Evolutionary conservation across 2,329 filamentous ascomycete species (phyloP).

Genomic region (Tricladium varicosporioides): DNA sequence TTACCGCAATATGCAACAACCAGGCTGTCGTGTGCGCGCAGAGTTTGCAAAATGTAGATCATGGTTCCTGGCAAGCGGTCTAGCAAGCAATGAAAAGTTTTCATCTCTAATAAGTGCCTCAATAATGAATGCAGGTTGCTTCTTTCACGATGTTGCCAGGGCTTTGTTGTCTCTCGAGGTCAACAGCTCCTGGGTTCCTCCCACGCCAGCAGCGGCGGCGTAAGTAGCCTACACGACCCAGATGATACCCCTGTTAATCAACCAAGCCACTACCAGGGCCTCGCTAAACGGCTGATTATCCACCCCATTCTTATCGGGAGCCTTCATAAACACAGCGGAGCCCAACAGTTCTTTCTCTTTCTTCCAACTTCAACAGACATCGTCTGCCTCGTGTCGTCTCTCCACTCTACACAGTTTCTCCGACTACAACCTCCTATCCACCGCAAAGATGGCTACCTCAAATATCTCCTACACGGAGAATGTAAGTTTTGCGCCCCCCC

Average conservation of each 20-base stretch:
- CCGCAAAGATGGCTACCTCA: constrained; percentile 31
- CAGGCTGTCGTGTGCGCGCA: constrained; percentile 6
- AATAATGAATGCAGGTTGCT: background rate
- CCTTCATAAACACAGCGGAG: constrained; percentile 1
- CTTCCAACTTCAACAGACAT: constrained; percentile 10
- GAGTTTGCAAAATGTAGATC: constrained; percentile 1
- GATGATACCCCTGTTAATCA: background rate
- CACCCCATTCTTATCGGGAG: constrained; percentile 8
- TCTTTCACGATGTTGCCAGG: background rate
- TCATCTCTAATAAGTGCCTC: background rate
- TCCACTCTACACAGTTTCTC: background rate
- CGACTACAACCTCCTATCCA: constrained; percentile 3
- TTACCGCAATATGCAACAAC: constrained; percentile 7
- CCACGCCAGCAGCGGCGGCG: background rate
- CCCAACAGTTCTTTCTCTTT: background rate
- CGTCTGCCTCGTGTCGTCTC: constrained; percentile 8
- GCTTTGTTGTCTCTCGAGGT: constrained; percentile 1
- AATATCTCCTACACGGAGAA: constrained; percentile 39
- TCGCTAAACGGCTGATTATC: background rate
- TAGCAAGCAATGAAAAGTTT: constrained; percentile 13
- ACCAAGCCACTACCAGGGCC: background rate
- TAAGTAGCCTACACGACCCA: background rate
- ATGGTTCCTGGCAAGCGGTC: background rate
- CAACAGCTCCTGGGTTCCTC: background rate
- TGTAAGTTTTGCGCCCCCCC: constrained; percentile 32